Evolutionary conservation across 1,284 basidiomycete genomes (phyloP).

Genomic region (Neolentinus lepideus): DNA sequence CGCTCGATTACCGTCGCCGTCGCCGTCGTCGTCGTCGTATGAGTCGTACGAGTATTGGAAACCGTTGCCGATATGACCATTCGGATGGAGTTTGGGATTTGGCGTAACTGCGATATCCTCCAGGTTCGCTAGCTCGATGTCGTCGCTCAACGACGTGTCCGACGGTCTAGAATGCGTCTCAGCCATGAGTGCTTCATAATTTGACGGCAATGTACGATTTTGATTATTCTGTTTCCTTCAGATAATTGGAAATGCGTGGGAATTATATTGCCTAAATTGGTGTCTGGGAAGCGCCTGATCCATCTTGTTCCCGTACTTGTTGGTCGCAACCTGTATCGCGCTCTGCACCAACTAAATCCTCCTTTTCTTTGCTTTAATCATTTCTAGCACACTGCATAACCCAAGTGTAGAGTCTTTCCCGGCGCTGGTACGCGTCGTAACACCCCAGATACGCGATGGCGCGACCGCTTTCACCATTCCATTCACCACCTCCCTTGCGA

Average conservation of each 20-base stretch:
- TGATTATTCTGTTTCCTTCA: neutral
- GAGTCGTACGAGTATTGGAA: conserved; percentile 7
- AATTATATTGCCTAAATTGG: neutral
- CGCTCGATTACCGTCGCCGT: conserved; percentile 25
- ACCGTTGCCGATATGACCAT: conserved; percentile 8
- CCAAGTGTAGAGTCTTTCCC: neutral
- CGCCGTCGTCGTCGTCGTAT: conserved; percentile 21
- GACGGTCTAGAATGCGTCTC: neutral
- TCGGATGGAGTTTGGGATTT: conserved; percentile 13
- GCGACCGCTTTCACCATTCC: conserved; percentile 42
- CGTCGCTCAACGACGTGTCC: conserved; percentile 13
- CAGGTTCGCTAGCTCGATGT: conserved; percentile 31
- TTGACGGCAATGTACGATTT: neutral
- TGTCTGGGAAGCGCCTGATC: neutral
- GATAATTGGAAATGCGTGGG: neutral
- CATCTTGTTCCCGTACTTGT: conserved; percentile 3
- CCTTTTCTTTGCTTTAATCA: neutral
- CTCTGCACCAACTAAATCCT: neutral
- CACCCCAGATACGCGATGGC: neutral
- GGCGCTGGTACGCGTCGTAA: neutral
- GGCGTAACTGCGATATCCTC: conserved; percentile 23
- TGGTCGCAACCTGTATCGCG: neutral
- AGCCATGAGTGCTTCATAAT: neutral
- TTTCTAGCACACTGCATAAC: neutral
- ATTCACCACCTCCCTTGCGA: conserved; percentile 33